Evolutionary conservation across 345 rosid genomes (phyloP).

Genomic region (Hibiscus syriacus): DNA sequence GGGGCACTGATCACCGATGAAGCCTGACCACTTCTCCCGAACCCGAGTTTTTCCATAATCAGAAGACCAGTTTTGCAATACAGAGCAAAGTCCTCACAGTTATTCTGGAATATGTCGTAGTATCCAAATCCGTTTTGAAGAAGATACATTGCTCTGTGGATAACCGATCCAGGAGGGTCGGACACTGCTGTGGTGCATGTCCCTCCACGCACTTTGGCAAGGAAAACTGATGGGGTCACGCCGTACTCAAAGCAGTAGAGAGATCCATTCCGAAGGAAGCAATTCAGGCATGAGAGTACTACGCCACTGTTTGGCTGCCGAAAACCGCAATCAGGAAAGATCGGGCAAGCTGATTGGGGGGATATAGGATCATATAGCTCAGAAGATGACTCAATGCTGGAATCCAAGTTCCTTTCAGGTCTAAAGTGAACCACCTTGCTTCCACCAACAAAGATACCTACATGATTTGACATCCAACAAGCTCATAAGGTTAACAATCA

Average conservation of each 20-base stretch:
- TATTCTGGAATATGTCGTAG: too few relatives aligned
- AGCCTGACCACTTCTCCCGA: conserved; percentile 95
- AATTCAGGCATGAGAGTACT: conserved; percentile 78
- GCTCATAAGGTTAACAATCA: too few relatives aligned
- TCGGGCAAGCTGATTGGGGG: conserved; percentile 47
- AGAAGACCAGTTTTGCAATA: conserved; percentile 90
- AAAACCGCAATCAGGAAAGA: conserved; percentile 88
- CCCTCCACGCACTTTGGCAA: too few relatives aligned
- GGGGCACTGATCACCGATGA: conserved; percentile 89
- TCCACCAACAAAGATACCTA: too few relatives aligned
- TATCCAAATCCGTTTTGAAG: conserved; percentile 93
- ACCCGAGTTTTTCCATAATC: conserved; percentile 59
- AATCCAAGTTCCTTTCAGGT: too few relatives aligned
- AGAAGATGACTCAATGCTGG: conserved; percentile 30
- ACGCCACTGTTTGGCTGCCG: conserved; percentile 77
- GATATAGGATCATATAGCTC: conserved; percentile 32
- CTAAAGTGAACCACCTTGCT: too few relatives aligned
- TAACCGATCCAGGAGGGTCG: conserved; percentile 48
- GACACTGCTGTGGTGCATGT: too few relatives aligned
- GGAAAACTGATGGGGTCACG: conserved; percentile 59
- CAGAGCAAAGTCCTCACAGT: too few relatives aligned
- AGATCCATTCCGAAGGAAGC: conserved; percentile 75
- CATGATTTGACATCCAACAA: conserved; percentile 7
- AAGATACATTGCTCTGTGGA: conserved; percentile 90
- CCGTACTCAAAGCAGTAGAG: conserved; percentile 77